A percentile compares a stretch with the other conserved stretches of the same genome.
Evolutionary conservation across 2,329 filamentous ascomycete genomes (phyloP).

Genomic region (Xylariaceae sp.): DNA sequence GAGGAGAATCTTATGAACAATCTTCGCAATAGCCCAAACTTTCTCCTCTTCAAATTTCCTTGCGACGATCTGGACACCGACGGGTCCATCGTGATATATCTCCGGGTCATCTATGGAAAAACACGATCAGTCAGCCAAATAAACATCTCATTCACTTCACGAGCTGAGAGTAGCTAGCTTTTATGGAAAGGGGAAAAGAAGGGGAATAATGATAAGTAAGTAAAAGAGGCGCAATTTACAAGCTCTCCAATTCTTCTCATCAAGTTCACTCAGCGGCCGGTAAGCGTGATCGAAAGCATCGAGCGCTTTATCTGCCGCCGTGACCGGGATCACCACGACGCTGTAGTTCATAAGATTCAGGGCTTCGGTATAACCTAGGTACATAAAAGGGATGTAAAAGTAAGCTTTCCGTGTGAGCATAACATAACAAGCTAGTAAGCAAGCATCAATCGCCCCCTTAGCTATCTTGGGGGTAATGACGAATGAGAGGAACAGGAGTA

Average conservation of each 20-base stretch:
- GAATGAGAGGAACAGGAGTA: too few species aligned
- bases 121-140: not conserved
- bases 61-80: conserved; percentile 55
- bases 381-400: not conserved
- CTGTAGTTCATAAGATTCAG: conserved; percentile 66
- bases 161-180: too few species aligned
- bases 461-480: too few species aligned
- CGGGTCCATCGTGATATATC: conserved; percentile 54
- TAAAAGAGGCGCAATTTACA: conserved; percentile 49
- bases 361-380: conserved; percentile 42
- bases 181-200: not conserved
- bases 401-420: too few species aligned
- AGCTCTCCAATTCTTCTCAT: conserved; percentile 52
- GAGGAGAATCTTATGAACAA: conserved; percentile 16
- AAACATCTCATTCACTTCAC: not conserved
- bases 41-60: conserved; percentile 60
- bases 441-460: too few species aligned
- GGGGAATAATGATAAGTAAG: not conserved
- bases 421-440: too few species aligned
- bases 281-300: conserved; percentile 51
- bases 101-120: conserved; percentile 52
- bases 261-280: conserved; percentile 49
- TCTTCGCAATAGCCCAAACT: conserved; percentile 51
- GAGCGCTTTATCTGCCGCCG: conserved; percentile 56
- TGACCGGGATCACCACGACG: conserved; percentile 61